Evolutionary conservation across 2,329 filamentous ascomycete species (phyloP).

Genomic region (Neofusicoccum kwambonambiense): DNA sequence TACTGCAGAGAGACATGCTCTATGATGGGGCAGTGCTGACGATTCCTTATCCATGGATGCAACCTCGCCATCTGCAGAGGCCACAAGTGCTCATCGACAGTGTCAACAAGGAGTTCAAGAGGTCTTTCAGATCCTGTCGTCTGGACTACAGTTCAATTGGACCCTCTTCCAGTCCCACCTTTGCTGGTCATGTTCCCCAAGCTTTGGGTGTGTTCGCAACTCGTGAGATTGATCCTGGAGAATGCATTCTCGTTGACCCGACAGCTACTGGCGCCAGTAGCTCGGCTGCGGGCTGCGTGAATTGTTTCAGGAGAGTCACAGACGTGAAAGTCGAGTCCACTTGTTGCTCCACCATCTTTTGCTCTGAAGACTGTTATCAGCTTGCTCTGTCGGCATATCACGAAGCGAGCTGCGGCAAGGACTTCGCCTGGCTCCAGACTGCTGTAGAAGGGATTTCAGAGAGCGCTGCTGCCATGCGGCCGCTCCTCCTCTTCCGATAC

Average conservation of each 20-base stretch:
- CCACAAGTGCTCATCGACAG: conserved; percentile 7
- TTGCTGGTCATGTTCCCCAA: background rate
- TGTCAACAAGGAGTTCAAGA: conserved; percentile 14
- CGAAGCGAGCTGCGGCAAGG: conserved; percentile 27
- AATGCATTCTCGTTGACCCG: conserved; percentile 23
- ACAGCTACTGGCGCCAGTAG: conserved; percentile 23
- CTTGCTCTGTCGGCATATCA: conserved; percentile 29
- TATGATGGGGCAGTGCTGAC: conserved; percentile 22
- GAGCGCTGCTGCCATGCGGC: conserved; percentile 26
- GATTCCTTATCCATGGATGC: conserved; percentile 22
- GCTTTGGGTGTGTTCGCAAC: conserved; percentile 3
- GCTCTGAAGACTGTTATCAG: conserved; percentile 26
- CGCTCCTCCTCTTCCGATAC: conserved; percentile 29
- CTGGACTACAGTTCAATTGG: background rate
- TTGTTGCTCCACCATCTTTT: conserved; percentile 27
- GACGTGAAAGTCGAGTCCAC: conserved; percentile 21
- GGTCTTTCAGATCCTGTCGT: background rate
- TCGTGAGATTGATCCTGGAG: conserved; percentile 17
- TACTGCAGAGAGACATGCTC: conserved; percentile 20
- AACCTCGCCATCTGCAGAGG: conserved; percentile 16
- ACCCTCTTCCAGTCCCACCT: background rate
- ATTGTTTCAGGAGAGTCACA: conserved; percentile 26
- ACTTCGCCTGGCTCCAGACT: conserved; percentile 27
- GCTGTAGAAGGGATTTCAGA: conserved; percentile 21
- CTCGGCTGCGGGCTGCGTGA: conserved; percentile 21